Evolutionary conservation across 495 filamentous ascomycete species (phyloP), one percentile per base, ranked within the genome.

Genomic region (Clavariopsis aquatica): DNA sequence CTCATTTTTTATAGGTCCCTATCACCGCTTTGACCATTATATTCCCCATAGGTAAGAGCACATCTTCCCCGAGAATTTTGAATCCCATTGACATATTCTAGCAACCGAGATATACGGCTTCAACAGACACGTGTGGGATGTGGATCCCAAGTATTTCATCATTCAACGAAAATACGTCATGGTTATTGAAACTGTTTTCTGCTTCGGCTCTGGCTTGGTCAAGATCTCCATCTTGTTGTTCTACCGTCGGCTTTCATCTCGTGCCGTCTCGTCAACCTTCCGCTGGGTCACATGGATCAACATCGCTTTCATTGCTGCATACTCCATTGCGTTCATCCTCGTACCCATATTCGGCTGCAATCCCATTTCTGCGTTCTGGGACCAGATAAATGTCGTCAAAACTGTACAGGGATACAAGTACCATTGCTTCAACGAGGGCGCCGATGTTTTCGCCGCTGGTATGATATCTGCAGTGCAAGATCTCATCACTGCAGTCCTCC

Each of bases 351-450:
- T 61, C 20, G 47, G 27, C n/a, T 71, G 66, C 62, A 27, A 27
- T 1, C 69, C 69, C n/a, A 41, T 71, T 1, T 34, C 59, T 12
- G 69, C 66, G 1, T 71, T 57, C 62, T 71, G 69, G 69, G 29
- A 65, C 12, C 57, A 62, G 26, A 3, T 66, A 28, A 36, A 71
- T 38, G n/a, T 55, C 9, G 36, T 49, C 23, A 62, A 64, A 57
- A 13, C 28, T n/a, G 9, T 17, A 2, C 47, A 29, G 9, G 60
- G 51, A 5, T 57, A 71, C 60, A 58, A 69, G 28, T 66, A 54
- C 54, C 26, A 31, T 5, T 71, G 69, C 66, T 47, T 60, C 29
- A 57, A 69, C 36, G 69, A 71, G 51, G 60, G 45, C 10, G 62
- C 62, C n/a, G 53, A 60, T 29, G 45, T 66, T 17, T 52, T 66